Base-by-base conservation (phyloP, 768 basidiomycete genomes). In the Auriscalpium microsporum region DNA sequence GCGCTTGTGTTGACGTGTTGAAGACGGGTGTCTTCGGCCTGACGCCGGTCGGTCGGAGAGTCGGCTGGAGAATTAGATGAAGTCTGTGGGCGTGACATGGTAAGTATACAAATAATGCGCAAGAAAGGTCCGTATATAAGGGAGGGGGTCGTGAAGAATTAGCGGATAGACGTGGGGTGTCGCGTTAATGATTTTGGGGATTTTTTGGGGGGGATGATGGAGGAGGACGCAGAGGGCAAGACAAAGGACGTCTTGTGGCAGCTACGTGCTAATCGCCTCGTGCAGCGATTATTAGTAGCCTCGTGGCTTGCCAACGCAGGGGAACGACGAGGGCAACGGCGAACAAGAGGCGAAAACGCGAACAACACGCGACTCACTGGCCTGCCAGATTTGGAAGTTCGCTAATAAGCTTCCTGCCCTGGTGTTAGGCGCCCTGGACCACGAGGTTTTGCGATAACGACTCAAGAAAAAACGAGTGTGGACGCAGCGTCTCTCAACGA, bases 231-330 rank as follows among this genome's bases (percentile, higher is more conserved):
- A 17, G 33, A 21, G 19, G 23, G 40, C 37, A 42, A 40, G 40
- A 44, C 23, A 28, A 28, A 40, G 51, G 38, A 42, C 14, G 40
- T 17, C 17, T 42, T 42, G 40, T 42, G 1, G 14, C 51, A 11
- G 13, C 34, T 16, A 17, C 34, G 51, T n/a, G 14, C 37, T 34
- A 45, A 44, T 28, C 40, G 51, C 51, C 51, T 40, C 51, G 51
- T 52, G 51, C 34, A 14, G n/a, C 17, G 51, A 44, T 36, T 33
- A 42, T 40, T 45, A 28, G 51, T 40, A 52, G 51, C 51, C 51
- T 52, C 51, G 51, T 52, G 51, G 37, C 28, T 34, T 52, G 51
- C 51, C n/a, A 36, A 34, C 51, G 37, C 38, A 21, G 51, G 28
- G 28, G 16, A 33, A 23, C 14, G 28, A 48, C 14, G 11, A 33